Evolutionary conservation across 257 asterid species (phyloP).

Genomic region (Echites panduratus): DNA sequence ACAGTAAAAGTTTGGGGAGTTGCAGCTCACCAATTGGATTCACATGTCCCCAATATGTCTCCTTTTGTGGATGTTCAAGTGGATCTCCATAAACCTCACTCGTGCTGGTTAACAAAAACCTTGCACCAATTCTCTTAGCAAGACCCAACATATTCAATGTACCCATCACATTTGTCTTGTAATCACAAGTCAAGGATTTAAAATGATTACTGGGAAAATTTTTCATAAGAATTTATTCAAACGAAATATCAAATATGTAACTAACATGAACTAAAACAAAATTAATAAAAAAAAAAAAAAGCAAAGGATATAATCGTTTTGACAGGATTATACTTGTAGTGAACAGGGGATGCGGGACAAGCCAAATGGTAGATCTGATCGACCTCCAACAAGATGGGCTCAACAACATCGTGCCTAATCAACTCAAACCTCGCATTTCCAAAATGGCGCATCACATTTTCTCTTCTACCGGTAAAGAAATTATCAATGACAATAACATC

Average conservation of each 20-base stretch:
- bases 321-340: conserved; percentile 67
- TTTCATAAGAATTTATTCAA: background rate
- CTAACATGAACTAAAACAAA: background rate
- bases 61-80: conserved; percentile 29
- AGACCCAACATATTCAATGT: conserved; percentile 27
- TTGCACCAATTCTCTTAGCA: conserved; percentile 28
- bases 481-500: conserved; percentile 75
- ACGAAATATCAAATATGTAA: background rate
- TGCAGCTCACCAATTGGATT: conserved; percentile 25
- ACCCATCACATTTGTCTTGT: conserved; percentile 26
- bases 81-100: conserved; percentile 31
- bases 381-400: conserved; percentile 70
- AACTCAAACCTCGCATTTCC: conserved; percentile 66
- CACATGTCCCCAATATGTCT: conserved; percentile 29
- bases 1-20: background rate
- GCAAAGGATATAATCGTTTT: conserved; percentile 70
- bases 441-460: conserved; percentile 64
- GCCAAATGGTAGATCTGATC: conserved; percentile 82
- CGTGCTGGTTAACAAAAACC: conserved; percentile 26
- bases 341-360: conserved; percentile 74
- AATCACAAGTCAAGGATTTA: conserved; percentile 13
- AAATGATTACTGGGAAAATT: background rate
- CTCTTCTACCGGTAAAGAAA: conserved; percentile 71
- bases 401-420: conserved; percentile 73
- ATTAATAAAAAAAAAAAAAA: background rate